phyloP scores from a whole-genome alignment of 2,329 filamentous ascomycete species.

The Colletotrichum orbiculare region DNA sequence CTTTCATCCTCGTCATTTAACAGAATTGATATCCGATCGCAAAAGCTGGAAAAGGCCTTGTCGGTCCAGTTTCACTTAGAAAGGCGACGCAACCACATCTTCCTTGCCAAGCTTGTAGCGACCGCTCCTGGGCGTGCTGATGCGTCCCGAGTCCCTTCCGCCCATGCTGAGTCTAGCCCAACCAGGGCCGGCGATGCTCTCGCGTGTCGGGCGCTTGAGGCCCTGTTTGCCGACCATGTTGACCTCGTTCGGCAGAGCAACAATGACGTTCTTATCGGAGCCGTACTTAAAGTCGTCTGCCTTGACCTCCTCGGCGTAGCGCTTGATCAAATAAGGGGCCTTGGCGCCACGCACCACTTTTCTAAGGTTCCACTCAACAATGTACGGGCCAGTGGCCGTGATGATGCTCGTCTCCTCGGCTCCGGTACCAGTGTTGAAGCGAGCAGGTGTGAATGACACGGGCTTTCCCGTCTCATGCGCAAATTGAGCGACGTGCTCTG shows the following conservation, averaged over 20 bases:
- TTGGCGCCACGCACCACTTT: constrained; percentile 85
- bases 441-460: constrained; percentile 88
- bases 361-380: constrained; percentile 95
- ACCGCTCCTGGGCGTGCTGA: constrained; percentile 65
- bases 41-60: too few species aligned
- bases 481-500: constrained; percentile 95
- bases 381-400: constrained; percentile 94
- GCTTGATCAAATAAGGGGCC: constrained; percentile 95
- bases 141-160: constrained; percentile 61
- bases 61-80: constrained; percentile 47
- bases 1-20: not conserved
- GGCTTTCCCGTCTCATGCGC: constrained; percentile 93
- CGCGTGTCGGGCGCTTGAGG: constrained; percentile 87
- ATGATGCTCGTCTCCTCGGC: constrained; percentile 92
- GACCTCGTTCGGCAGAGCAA: constrained; percentile 95
- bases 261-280: constrained; percentile 97
- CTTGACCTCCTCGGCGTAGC: constrained; percentile 94
- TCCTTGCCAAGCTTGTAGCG: constrained; percentile 81
- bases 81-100: constrained; percentile 83
- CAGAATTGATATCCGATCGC: too few species aligned
- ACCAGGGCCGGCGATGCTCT: constrained; percentile 82
- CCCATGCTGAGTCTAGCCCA: constrained; percentile 56
- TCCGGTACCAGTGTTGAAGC: constrained; percentile 91
- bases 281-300: constrained; percentile 99
- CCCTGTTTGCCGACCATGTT: constrained; percentile 94